phyloP scores from a whole-genome alignment of 108 stramenopile genomes.

The Poteriospumella lacustris region DNA sequence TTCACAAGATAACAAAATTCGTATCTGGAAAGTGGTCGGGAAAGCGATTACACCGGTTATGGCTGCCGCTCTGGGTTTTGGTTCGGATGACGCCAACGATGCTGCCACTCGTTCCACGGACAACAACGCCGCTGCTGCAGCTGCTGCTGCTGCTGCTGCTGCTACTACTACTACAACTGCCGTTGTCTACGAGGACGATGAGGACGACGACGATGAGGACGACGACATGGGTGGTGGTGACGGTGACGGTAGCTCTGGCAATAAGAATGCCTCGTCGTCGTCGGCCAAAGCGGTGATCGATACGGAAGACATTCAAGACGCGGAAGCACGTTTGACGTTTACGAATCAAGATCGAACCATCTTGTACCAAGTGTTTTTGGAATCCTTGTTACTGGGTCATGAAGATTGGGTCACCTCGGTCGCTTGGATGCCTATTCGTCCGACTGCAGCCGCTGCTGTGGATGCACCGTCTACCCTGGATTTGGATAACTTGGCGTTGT shows the following conservation, averaged over 20 bases:
- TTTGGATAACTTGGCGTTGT: background rate
- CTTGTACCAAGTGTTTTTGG: constrained; percentile 9
- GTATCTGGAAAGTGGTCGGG: constrained; percentile 12
- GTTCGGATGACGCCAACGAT: background rate
- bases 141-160: background rate
- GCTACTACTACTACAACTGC: background rate
- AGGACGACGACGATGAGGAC: background rate
- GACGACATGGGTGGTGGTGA: background rate
- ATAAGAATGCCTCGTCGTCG: background rate
- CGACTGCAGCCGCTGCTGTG: background rate
- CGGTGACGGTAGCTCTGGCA: background rate
- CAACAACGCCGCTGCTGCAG: background rate
- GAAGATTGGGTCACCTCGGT: constrained; percentile 20
- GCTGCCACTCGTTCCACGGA: background rate
- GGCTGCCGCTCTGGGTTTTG: no score
- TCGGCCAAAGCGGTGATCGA: background rate
- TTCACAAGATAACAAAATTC: constrained; percentile 15
- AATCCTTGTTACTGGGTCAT: constrained; percentile 17
- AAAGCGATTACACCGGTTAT: no score
- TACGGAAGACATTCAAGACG: background rate
- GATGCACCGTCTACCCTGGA: background rate
- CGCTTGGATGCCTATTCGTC: background rate
- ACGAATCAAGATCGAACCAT: background rate
- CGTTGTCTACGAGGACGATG: background rate
- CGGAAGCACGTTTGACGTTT: background rate